Evolutionary conservation across 2,329 filamentous ascomycete species (phyloP).

Genomic region (Fusarium abutilonis): DNA sequence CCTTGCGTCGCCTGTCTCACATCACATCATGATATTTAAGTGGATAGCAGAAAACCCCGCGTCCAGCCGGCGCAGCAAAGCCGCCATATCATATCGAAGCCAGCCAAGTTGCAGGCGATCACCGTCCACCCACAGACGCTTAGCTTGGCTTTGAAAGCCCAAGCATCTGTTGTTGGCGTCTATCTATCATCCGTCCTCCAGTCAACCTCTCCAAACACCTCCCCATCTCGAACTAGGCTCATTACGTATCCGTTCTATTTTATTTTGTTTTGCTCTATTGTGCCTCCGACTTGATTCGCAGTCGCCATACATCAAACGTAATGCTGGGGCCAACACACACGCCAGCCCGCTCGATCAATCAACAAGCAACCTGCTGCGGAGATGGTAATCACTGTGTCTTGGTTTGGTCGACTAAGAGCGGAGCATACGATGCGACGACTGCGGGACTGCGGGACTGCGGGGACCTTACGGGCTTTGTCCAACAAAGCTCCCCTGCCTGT

Average conservation of each 20-base stretch:
- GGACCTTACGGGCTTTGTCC: slow-evolving; percentile 27
- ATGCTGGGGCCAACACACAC: background rate
- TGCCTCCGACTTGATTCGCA: slow-evolving; percentile 12
- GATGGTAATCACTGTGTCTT: slow-evolving; percentile 31
- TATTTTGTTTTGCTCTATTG: background rate
- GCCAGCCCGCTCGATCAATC: slow-evolving; percentile 8
- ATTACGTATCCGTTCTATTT: slow-evolving; percentile 36
- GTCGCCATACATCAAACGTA: background rate
- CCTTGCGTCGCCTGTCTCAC: slow-evolving; percentile 33
- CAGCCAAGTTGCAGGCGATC: slow-evolving; percentile 34
- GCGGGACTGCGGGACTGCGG: slow-evolving; percentile 25
- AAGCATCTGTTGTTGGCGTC: slow-evolving; percentile 24
- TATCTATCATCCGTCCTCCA: slow-evolving; percentile 25
- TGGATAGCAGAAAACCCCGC: slow-evolving; percentile 36
- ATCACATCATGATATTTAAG: slow-evolving; percentile 37
- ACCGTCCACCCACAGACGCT: slow-evolving; percentile 26
- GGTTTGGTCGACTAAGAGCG: slow-evolving; percentile 38
- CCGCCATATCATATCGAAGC: slow-evolving; percentile 27
- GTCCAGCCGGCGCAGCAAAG: slow-evolving; percentile 18
- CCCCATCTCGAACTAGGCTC: slow-evolving; percentile 23
- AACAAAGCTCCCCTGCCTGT: slow-evolving; percentile 25
- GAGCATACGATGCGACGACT: slow-evolving; percentile 31
- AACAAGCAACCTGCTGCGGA: slow-evolving; percentile 7
- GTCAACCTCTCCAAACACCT: slow-evolving; percentile 18
- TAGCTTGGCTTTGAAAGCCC: slow-evolving; percentile 30